Conservation (phyloP, 768 basidiomycete genomes). For the Dentipellis sp. region DNA sequence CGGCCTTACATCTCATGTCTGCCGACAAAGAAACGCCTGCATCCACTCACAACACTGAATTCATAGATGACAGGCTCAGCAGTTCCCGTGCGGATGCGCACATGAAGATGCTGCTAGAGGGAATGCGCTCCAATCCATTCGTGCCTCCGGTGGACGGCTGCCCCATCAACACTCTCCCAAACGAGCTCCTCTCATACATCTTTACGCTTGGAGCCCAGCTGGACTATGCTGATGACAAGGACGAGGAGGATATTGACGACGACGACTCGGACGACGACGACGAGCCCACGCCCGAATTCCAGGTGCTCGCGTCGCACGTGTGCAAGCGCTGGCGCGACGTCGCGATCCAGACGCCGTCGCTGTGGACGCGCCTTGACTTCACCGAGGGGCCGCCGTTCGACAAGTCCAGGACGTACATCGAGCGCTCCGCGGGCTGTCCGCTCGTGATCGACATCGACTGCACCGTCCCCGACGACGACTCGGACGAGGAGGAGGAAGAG, state of each 20-base stretch:
- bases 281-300: constrained; percentile 26
- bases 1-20: no score
- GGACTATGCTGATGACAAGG: constrained; percentile 18
- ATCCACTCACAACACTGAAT: no score
- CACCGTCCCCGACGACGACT: constrained; percentile 10
- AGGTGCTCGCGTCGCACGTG: constrained; percentile 51
- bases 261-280: constrained; percentile 10
- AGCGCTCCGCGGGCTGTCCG: constrained; percentile 45
- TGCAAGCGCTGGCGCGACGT: constrained; percentile 50
- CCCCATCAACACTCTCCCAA: constrained; percentile 38
- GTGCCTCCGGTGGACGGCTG: constrained; percentile 2
- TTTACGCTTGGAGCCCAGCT: constrained; percentile 16
- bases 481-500: constrained; percentile 5
- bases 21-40: no score
- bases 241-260: constrained; percentile 16
- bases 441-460: constrained; percentile 41
- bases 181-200: constrained; percentile 47
- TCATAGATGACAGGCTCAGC: neutral
- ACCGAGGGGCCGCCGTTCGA: constrained; percentile 32
- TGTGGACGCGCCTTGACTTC: constrained; percentile 47
- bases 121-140: neutral
- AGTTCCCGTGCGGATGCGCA: neutral
- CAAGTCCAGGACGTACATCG: constrained; percentile 34
- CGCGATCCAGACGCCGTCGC: constrained; percentile 40
- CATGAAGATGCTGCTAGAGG: neutral